Evolutionary conservation across 805 yeast species (phyloP).

Genomic region (Cyberlindnera xylosilytica): DNA sequence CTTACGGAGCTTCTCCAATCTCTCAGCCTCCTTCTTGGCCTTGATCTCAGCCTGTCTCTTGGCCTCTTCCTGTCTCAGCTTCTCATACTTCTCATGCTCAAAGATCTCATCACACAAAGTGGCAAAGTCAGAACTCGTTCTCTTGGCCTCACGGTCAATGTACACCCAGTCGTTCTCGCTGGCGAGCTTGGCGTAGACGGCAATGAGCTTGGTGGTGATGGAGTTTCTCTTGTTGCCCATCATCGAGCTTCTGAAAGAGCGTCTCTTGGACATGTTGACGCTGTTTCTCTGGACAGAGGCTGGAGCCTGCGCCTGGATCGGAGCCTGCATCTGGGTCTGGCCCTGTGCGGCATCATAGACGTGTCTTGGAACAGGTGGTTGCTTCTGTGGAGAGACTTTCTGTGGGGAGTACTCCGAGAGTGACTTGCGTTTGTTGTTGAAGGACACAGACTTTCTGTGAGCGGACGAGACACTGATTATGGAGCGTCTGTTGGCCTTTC

Average conservation of each 20-base stretch:
- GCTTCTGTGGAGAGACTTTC: conserved; percentile 22
- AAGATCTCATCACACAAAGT: conserved; percentile 73
- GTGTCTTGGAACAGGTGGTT: conserved; percentile 25
- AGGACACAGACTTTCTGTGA: conserved; percentile 47
- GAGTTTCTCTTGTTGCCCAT: conserved; percentile 58
- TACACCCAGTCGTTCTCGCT: conserved; percentile 61
- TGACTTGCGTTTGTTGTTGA: conserved; percentile 30
- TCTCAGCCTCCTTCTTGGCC: conserved; percentile 25
- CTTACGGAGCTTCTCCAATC: conserved; percentile 24
- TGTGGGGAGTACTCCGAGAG: conserved; percentile 23
- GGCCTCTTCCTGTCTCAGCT: conserved; percentile 42
- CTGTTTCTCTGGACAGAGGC: conserved; percentile 9
- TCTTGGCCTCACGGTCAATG: conserved; percentile 67
- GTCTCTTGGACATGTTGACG: conserved; percentile 18
- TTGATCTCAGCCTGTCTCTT: conserved; percentile 45
- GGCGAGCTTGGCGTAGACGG: conserved; percentile 70
- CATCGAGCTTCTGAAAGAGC: conserved; percentile 36
- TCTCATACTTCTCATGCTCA: conserved; percentile 66
- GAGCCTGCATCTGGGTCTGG: conserved; percentile 1
- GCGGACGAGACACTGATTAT: conserved; percentile 46
- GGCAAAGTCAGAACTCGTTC: conserved; percentile 78
- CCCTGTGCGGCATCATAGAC: conserved; percentile 13
- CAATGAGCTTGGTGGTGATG: conserved; percentile 63
- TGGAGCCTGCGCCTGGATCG: conserved; percentile 7
- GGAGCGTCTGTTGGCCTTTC: conserved; percentile 38